A percentile compares a stretch with the other conserved stretches of the same genome.
Conservation (phyloP, 1,139 yeast species). For the Hyphopichia wangnamkhiaoensis region DNA sequence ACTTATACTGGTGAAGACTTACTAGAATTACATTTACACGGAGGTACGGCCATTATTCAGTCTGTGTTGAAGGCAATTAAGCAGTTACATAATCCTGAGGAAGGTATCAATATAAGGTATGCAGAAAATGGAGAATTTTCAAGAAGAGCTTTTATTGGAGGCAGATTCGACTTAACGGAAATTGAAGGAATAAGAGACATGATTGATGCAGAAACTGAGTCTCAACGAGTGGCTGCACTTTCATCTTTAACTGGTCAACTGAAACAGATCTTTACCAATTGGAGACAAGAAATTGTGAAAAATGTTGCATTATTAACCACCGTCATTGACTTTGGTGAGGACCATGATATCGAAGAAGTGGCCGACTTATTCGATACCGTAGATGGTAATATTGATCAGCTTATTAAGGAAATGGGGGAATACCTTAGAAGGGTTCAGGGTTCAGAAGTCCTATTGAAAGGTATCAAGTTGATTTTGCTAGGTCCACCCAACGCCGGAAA, state of each 20-base stretch:
- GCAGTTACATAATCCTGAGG: slow-evolving; percentile 42
- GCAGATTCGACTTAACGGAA: slow-evolving; percentile 71
- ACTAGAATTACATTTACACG: slow-evolving; percentile 86
- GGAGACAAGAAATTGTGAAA: slow-evolving; percentile 70
- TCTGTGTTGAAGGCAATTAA: slow-evolving; percentile 69
- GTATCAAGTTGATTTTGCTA: slow-evolving; percentile 69
- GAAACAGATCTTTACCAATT: slow-evolving; percentile 50
- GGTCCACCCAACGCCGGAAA: slow-evolving; percentile 99
- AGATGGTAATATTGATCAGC: slow-evolving; percentile 33
- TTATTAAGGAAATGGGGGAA: slow-evolving; percentile 46
- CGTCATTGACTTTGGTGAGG: slow-evolving; percentile 94
- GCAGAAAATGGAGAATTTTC: slow-evolving; percentile 97
- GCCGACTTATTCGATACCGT: slow-evolving; percentile 53
- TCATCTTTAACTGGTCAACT: slow-evolving; percentile 72
- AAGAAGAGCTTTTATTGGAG: slow-evolving; percentile 74
- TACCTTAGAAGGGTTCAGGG: slow-evolving; percentile 55
- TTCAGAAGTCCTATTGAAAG: slow-evolving; percentile 68
- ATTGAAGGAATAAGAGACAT: slow-evolving; percentile 87
- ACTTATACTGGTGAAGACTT: slow-evolving; percentile 94
- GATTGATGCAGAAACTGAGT: slow-evolving; percentile 93
- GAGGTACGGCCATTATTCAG: slow-evolving; percentile 83
- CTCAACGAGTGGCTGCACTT: slow-evolving; percentile 76
- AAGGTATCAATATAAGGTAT: slow-evolving; percentile 56
- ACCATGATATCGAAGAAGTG: slow-evolving; percentile 74
- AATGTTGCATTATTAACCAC: slow-evolving; percentile 81